phyloP scores from a whole-genome alignment of 768 basidiomycete genomes.

The Sistotremastrum suecicum region DNA sequence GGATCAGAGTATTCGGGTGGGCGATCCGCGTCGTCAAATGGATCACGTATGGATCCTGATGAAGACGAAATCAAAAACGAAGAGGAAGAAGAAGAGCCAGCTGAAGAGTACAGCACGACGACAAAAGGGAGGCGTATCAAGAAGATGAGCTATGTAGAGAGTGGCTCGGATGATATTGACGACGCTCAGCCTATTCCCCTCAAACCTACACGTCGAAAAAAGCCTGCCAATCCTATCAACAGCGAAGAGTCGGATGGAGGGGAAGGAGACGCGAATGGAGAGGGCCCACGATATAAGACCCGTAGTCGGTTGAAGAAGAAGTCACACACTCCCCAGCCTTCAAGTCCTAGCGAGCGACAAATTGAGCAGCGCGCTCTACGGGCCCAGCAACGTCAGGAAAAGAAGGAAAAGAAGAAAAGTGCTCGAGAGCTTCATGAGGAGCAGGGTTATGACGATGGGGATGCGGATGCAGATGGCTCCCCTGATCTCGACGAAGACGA shows the following conservation, averaged over 20 bases:
- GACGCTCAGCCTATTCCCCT: slow-evolving; percentile 4
- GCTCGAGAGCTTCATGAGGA: slow-evolving; percentile 5
- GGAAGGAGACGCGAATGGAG: slow-evolving; percentile 11
- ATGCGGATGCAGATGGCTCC: slow-evolving; percentile 22
- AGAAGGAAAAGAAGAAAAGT: neutral
- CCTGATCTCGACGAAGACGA: slow-evolving; percentile 21
- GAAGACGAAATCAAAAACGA: slow-evolving; percentile 11
- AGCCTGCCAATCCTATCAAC: slow-evolving; percentile 21
- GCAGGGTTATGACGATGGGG: slow-evolving; percentile 16
- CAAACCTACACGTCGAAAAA: too few species aligned
- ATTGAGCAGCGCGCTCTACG: neutral
- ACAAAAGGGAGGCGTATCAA: slow-evolving; percentile 14
- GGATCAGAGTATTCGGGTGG: too few species aligned
- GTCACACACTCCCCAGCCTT: slow-evolving; percentile 7
- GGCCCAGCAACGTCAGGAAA: neutral
- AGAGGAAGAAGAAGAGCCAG: slow-evolving; percentile 7
- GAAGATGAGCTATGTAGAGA: slow-evolving; percentile 17
- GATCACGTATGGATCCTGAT: neutral
- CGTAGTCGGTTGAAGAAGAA: slow-evolving; percentile 26
- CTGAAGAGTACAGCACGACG: slow-evolving; percentile 7
- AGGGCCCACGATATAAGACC: slow-evolving; percentile 20
- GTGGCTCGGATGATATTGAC: slow-evolving; percentile 9
- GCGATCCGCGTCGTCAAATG: too few species aligned
- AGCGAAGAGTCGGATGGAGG: slow-evolving; percentile 32
- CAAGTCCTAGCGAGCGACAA: neutral